These are phyloP conservation scores for Solidago caesia DNA, from an alignment of 129 eudicot species.

Conservation along the genomic window DNA sequence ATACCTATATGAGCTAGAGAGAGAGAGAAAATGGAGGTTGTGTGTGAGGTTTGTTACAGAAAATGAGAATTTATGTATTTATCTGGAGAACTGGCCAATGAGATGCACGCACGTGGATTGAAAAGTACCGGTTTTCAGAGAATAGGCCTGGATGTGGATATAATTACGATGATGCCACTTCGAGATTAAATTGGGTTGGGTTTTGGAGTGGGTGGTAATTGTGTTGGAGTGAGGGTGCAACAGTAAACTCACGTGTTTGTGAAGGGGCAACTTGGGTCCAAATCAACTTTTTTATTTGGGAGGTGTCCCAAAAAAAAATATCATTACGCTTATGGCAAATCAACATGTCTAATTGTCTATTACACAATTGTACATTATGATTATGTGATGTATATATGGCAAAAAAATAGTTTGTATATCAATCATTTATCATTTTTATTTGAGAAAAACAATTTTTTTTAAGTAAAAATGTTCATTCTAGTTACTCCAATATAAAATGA, in stretches of 20 bases:
- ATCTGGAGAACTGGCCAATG: background rate
- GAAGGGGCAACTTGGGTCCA: background rate
- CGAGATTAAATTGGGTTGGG: background rate
- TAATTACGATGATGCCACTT: background rate
- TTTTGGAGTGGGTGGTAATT: no score
- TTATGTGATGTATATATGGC: no score
- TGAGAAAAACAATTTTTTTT: no score
- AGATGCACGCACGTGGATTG: background rate
- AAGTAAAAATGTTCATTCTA: no score
- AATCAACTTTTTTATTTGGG: no score
- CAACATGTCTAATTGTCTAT: no score
- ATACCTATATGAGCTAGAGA: slow-evolving; percentile 2
- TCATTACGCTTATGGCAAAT: no score
- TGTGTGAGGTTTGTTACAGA: background rate
- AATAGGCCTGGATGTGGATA: background rate
- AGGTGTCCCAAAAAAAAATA: no score
- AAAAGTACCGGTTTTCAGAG: background rate
- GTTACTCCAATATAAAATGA: no score
- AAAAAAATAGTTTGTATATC: no score
- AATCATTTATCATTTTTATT: no score
- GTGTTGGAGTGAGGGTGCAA: slow-evolving; percentile 1
- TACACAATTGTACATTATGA: no score
- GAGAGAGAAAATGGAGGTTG: background rate
- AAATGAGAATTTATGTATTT: background rate
- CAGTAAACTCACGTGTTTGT: background rate